A percentile compares a stretch with the other conserved stretches of the same genome.
These are phyloP conservation scores for Lachancea fermentati DNA, from an alignment of 805 yeast species.

Conservation along the genomic window DNA sequence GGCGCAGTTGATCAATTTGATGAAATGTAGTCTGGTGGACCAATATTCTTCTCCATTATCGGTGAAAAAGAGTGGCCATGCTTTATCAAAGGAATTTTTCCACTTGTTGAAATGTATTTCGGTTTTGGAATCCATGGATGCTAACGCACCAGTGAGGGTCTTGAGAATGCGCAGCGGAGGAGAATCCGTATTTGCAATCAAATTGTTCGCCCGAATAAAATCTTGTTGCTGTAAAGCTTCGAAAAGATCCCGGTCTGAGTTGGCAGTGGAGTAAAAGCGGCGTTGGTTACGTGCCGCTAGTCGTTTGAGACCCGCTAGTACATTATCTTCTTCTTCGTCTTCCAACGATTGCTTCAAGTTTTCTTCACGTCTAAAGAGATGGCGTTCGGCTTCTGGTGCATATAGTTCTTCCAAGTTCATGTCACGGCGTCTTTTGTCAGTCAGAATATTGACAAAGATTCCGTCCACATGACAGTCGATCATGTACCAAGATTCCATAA, in stretches of 20 bases:
- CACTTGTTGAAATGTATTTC: constrained; percentile 10
- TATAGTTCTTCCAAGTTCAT: constrained; percentile 70
- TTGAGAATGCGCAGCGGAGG: constrained; percentile 8
- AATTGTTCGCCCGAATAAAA: constrained; percentile 11
- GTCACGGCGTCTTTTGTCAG: constrained; percentile 59
- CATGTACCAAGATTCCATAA: constrained; percentile 77
- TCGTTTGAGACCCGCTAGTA: constrained; percentile 27
- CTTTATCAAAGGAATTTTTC: constrained; percentile 15
- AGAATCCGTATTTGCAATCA: not conserved
- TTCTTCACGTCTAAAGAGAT: constrained; percentile 14
- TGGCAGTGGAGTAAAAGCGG: constrained; percentile 24
- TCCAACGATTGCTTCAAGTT: not conserved
- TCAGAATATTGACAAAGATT: constrained; percentile 66
- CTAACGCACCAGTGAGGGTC: constrained; percentile 10
- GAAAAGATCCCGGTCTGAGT: constrained; percentile 4
- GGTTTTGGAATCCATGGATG: constrained; percentile 3
- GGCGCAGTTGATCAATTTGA: constrained; percentile 15
- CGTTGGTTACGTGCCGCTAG: constrained; percentile 21
- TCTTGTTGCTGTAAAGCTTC: constrained; percentile 11
- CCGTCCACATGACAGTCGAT: constrained; percentile 61
- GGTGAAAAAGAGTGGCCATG: constrained; percentile 22
- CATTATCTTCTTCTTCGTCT: constrained; percentile 18
- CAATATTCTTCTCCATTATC: constrained; percentile 14
- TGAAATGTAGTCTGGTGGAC: constrained; percentile 18
- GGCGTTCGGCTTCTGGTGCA: constrained; percentile 40